phyloP scores from a whole-genome alignment of 306 rosid species.

The Quercus bicolor region DNA sequence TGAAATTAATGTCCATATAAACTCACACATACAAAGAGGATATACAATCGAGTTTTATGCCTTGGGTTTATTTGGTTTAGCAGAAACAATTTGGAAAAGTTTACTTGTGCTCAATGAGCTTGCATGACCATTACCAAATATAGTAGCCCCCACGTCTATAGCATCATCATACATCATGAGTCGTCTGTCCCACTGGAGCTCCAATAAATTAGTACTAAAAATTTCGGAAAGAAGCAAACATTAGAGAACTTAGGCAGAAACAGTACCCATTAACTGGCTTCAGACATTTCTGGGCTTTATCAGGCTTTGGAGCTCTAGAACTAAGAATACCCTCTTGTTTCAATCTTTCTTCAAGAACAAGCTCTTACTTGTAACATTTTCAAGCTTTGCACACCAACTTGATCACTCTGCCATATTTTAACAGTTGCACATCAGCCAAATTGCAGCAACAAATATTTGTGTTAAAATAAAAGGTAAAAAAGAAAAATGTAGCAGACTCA shows the following conservation, averaged over 20 bases:
- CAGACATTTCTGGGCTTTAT: background rate
- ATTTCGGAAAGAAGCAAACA: constrained; percentile 13
- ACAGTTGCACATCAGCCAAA: too few relatives aligned
- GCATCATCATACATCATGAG: constrained; percentile 37
- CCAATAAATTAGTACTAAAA: constrained; percentile 25
- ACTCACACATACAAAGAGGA: background rate
- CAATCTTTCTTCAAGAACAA: constrained; percentile 31
- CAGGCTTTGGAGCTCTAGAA: constrained; percentile 47
- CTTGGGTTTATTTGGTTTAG: constrained; percentile 54
- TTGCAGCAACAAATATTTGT: too few relatives aligned
- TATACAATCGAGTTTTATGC: constrained; percentile 23
- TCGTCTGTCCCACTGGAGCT: constrained; percentile 43
- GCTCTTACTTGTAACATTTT: fast-evolving
- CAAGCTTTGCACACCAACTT: too few relatives aligned
- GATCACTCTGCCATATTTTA: too few relatives aligned
- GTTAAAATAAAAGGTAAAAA: background rate
- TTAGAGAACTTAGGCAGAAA: background rate
- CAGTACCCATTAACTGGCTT: too few relatives aligned
- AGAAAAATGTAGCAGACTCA: background rate
- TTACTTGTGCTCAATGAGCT: background rate
- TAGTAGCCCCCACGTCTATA: too few relatives aligned
- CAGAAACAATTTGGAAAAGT: constrained; percentile 33
- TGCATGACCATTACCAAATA: too few relatives aligned
- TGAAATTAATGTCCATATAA: background rate
- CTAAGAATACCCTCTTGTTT: constrained; percentile 38